Evolutionary conservation across 805 yeast genomes (phyloP), one percentile per base, ranked within the genome.

Genomic region (Saccharomycopsis fermentans): DNA sequence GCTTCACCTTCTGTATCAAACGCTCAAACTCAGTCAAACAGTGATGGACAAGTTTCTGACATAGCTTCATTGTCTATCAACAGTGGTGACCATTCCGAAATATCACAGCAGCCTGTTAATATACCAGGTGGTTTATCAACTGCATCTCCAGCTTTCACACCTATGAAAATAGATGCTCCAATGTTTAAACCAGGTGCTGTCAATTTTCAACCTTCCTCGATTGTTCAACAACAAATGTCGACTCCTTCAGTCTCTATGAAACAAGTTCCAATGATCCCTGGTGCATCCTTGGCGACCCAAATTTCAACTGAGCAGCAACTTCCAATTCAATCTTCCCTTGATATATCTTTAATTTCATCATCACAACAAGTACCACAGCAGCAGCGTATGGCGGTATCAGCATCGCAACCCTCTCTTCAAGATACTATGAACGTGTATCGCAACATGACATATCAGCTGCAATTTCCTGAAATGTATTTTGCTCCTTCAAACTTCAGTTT

Each of bases 401-500:
- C 35, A 2, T 26, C 36, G 6, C 52, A 21, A 19, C 21, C 14
- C 14, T 32, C 21, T 17, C 55, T 37, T 8, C 40, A 21, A 37
- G 40, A 35, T 14, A 43, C 24, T 36, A 47, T 27, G 54, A 50
- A 56, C 39, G 51, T 32, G 4, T 52, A 56, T n/a, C 17, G 52
- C 2, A 24, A 24, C 17, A 55, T 66, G 59, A 59, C 55, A 26
- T 63, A 57, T 60, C 73, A 70, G 50, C 71, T 70, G 50, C 50
- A 26, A 43, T 43, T 43, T 29, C 68, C 54, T 16, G 62, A 60
- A 19, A 60, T 60, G 62, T 60, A 32, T 39, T 60, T 55, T 19
- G 12, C 60, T 11, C 34, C 58, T 14, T 60, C 58, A 24, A 26
- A 52, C 19, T 54, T 58, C 19, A 48, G 65, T 43, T 72, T 88